Conservation (phyloP, 2,329 filamentous ascomycete species). For the Calonectria montana region DNA sequence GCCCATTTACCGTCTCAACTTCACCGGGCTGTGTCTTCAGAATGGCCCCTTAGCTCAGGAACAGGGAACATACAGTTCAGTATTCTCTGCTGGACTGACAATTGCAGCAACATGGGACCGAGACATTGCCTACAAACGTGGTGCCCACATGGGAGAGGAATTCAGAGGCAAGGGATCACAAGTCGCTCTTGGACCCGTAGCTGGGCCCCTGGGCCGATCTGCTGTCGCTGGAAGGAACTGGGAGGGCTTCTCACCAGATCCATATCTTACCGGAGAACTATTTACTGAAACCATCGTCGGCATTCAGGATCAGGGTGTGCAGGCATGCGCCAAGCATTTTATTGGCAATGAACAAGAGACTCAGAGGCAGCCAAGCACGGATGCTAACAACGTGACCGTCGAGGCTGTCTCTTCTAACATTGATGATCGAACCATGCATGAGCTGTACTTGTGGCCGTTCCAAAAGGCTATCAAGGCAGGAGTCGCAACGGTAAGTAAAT, state of each 20-base stretch:
- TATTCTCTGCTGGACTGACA: constrained; percentile 59
- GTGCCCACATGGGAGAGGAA: constrained; percentile 64
- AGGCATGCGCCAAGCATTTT: constrained; percentile 49
- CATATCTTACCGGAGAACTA: constrained; percentile 71
- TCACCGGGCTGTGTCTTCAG: constrained; percentile 27
- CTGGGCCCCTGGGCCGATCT: constrained; percentile 77
- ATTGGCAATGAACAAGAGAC: constrained; percentile 47
- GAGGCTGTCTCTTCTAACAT: constrained; percentile 54
- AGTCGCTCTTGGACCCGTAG: constrained; percentile 75
- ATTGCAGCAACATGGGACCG: constrained; percentile 65
- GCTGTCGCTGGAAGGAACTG: constrained; percentile 79
- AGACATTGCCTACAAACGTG: constrained; percentile 63
- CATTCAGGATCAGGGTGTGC: constrained; percentile 46
- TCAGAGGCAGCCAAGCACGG: constrained; percentile 31
- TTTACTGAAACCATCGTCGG: constrained; percentile 23
- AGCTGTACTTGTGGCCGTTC: constrained; percentile 49
- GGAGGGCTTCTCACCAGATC: constrained; percentile 80
- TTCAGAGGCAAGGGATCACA: constrained; percentile 72
- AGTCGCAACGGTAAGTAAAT: constrained; percentile 39
- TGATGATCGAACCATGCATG: constrained; percentile 68
- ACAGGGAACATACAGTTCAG: background rate
- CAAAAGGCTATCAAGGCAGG: constrained; percentile 40
- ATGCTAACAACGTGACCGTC: constrained; percentile 29
- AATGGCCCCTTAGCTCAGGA: constrained; percentile 15
- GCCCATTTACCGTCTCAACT: constrained; percentile 26